Evolutionary conservation across 2,329 filamentous ascomycete species (phyloP).

Genomic region (Alternaria ethzedia): DNA sequence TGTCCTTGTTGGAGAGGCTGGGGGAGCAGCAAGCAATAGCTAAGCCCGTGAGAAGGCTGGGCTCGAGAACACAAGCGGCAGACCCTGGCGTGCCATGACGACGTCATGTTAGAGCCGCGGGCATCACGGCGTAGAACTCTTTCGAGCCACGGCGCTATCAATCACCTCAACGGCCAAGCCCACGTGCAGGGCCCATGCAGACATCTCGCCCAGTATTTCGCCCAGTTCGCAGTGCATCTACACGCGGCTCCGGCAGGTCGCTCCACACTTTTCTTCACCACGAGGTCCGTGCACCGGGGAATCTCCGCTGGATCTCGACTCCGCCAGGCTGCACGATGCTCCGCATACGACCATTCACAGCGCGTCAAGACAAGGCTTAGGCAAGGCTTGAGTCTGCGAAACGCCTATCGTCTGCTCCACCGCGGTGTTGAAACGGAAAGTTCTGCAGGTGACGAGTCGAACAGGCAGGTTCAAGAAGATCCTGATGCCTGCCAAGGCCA

Average conservation of each 20-base stretch:
- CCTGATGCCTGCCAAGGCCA: conserved; percentile 1
- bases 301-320: conserved; percentile 1
- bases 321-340: not conserved
- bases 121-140: not conserved
- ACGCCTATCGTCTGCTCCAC: conserved; percentile 1
- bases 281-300: not conserved
- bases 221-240: not conserved
- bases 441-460: not conserved
- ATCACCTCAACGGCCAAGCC: not conserved
- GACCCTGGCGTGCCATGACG: not conserved
- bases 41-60: not conserved
- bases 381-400: not conserved
- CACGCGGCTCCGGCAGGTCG: not conserved
- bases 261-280: conserved; percentile 3
- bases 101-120: not conserved
- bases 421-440: not conserved
- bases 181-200: not conserved
- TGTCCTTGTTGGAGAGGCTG: not conserved
- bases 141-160: not conserved
- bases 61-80: not conserved
- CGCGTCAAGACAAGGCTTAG: not conserved
- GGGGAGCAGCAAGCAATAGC: not conserved
- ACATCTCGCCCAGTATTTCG: not conserved
- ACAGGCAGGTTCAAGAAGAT: conserved; percentile 3
- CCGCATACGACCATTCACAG: not conserved